A percentile compares a stretch with the other conserved stretches of the same genome.
Conservation (phyloP, 2,329 filamentous ascomycete genomes). For the Talaromyces marneffei region DNA sequence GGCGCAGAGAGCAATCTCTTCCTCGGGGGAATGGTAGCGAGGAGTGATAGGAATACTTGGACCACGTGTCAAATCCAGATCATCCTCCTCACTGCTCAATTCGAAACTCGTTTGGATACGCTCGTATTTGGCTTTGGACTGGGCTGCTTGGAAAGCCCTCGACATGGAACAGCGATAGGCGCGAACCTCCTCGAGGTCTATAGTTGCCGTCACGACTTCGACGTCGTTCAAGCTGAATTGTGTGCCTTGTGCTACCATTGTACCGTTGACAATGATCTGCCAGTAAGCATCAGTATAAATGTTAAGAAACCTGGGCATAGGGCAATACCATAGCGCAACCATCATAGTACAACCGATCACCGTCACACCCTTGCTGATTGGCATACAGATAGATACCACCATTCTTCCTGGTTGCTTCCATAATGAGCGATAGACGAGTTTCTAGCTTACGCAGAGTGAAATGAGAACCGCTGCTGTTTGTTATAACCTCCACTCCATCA, state of each 20-base stretch:
- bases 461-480: slow-evolving; percentile 50
- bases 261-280: slow-evolving; percentile 53
- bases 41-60: slow-evolving; percentile 18
- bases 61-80: slow-evolving; percentile 14
- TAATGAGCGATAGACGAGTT: slow-evolving; percentile 57
- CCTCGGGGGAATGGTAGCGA: slow-evolving; percentile 21
- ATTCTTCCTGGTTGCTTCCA: slow-evolving; percentile 50
- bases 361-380: slow-evolving; percentile 48
- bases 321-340: slow-evolving; percentile 54
- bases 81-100: slow-evolving; percentile 20
- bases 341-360: slow-evolving; percentile 55
- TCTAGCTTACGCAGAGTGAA: slow-evolving; percentile 61
- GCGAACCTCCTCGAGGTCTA: slow-evolving; percentile 65
- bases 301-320: slow-evolving; percentile 43
- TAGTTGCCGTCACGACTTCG: slow-evolving; percentile 57
- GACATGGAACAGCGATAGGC: slow-evolving; percentile 21
- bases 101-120: slow-evolving; percentile 26
- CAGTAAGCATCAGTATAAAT: slow-evolving; percentile 7
- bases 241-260: slow-evolving; percentile 23
- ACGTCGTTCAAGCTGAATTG: slow-evolving; percentile 44
- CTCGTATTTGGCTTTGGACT: slow-evolving; percentile 20
- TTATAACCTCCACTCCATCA: slow-evolving; percentile 64
- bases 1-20: slow-evolving; percentile 23
- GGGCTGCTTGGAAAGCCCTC: slow-evolving; percentile 25
- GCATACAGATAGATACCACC: slow-evolving; percentile 40